These are phyloP conservation scores for Botrytis sinoallii DNA, from an alignment of 2,329 filamentous ascomycete genomes.

Conservation along the genomic window DNA sequence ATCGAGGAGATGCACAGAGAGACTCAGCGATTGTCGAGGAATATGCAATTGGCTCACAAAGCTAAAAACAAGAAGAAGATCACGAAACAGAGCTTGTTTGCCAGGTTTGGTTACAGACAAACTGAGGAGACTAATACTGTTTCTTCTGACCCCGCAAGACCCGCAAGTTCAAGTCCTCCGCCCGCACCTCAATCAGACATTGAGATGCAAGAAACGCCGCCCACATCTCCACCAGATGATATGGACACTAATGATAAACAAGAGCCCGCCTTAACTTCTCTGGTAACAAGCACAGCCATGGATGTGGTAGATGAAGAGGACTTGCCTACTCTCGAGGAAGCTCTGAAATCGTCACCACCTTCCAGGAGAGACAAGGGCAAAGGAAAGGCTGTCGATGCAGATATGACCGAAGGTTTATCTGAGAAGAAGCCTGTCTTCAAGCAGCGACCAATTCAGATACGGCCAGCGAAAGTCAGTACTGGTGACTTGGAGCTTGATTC, in stretches of 20 bases:
- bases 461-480: constrained; percentile 41
- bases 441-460: constrained; percentile 41
- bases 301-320: constrained; percentile 17
- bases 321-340: constrained; percentile 27
- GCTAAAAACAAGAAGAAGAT: constrained; percentile 90
- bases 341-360: constrained; percentile 24
- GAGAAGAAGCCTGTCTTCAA: constrained; percentile 29
- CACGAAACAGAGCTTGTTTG: constrained; percentile 76
- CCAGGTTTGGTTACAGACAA: constrained; percentile 72
- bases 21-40: constrained; percentile 85
- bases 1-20: constrained; percentile 93
- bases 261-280: background rate
- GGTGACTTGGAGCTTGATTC: constrained; percentile 42
- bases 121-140: constrained; percentile 36
- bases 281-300: constrained; percentile 5
- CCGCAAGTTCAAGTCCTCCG: constrained; percentile 53
- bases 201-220: constrained; percentile 61
- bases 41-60: constrained; percentile 87
- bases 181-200: constrained; percentile 47
- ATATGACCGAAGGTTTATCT: constrained; percentile 16
- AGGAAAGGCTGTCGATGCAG: constrained; percentile 48
- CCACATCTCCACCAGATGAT: constrained; percentile 58
- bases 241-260: constrained; percentile 34
- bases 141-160: constrained; percentile 39
- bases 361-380: constrained; percentile 55